Evolutionary conservation across 2,329 filamentous ascomycete species (phyloP), one percentile per base, ranked within the genome.

Genomic region (Fusarium robinianum): DNA sequence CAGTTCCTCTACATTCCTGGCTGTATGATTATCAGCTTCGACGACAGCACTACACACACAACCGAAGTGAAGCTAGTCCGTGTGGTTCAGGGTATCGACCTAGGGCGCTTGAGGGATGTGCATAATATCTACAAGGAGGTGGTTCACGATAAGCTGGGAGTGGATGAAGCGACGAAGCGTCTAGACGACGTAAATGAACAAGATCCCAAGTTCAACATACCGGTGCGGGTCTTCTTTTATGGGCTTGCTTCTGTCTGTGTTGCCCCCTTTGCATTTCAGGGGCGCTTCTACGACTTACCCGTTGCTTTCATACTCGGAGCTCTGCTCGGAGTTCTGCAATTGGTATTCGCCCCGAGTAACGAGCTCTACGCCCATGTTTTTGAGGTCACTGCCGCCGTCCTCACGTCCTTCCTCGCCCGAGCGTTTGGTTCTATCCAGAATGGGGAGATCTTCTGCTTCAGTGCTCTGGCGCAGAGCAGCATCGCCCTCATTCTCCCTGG

Each of bases 21-120:
- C 0, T 95, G 88, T 62, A 96, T 96, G 91, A 88, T 96, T 43
- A 87, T 96, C 63, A 92, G 89, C 5, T 96, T 96, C 62, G 90
- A 88, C 61, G 88, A 92, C 51, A 74, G 70, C 52, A 68, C 70
- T 1, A 88, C 86, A 0, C 86, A 90, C 61, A 90, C 87, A 0
- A 85, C 85, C n/a, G 86, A 90, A 63, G 86, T 90, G 50, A 88
- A 88, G 68, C 77, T 90, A 21, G 83, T 90, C 6, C 79, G 84
- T 4, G 78, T 81, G 0, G 69, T 71, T 0, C 85, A 89, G 58
- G 86, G 85, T 2, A 77, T 91, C 8, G 83, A 91, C 62, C 74
- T 91, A 1, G 87, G 86, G 18, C 86, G 85, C 58, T 77, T 91
- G 9, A 77, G 84, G 36, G 87, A 90, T 53, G 79, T 85, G 2